A percentile compares a stretch with the other conserved stretches of the same genome.
Evolutionary conservation across 2,329 filamentous ascomycete species (phyloP).

Genomic region (Neofusicoccum parvum): DNA sequence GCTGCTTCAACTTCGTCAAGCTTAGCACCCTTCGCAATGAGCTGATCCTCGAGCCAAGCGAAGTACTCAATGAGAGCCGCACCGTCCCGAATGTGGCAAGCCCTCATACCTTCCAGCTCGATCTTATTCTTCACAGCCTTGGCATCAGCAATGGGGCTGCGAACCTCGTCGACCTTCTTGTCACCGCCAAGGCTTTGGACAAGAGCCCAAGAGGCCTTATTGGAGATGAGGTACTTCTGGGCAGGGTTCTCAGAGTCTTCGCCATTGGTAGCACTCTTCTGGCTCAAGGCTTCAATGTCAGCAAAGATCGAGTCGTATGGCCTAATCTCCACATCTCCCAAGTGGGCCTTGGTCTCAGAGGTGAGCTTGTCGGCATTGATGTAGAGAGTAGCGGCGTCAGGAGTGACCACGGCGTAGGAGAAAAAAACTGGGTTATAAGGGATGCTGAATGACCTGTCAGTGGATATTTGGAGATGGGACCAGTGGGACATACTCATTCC

Average conservation of each 20-base stretch:
- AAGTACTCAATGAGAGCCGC: constrained; percentile 91
- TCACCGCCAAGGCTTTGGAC: constrained; percentile 85
- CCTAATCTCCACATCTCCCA: constrained; percentile 71
- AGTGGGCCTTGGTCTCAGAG: constrained; percentile 67
- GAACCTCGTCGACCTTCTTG: constrained; percentile 78
- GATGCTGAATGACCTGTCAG: constrained; percentile 57
- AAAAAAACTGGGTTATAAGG: constrained; percentile 99
- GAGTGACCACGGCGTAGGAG: constrained; percentile 88
- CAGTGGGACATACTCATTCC: constrained; percentile 65
- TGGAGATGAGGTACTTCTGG: constrained; percentile 82
- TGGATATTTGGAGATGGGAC: neutral
- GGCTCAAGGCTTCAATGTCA: constrained; percentile 69
- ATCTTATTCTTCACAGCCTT: constrained; percentile 94
- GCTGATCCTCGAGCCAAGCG: constrained; percentile 91
- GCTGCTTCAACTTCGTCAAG: constrained; percentile 91
- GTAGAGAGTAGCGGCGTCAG: constrained; percentile 75
- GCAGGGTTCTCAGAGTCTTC: constrained; percentile 39
- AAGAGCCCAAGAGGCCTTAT: constrained; percentile 89
- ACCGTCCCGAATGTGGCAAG: constrained; percentile 91
- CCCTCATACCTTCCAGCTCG: constrained; percentile 89
- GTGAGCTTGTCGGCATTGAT: constrained; percentile 78
- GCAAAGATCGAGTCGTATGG: constrained; percentile 82
- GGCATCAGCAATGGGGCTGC: constrained; percentile 84
- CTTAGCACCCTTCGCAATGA: constrained; percentile 69
- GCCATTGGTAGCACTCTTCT: constrained; percentile 38